phyloP scores from a whole-genome alignment of 345 rosid species.

The Diplotaxis tenuifolia region DNA sequence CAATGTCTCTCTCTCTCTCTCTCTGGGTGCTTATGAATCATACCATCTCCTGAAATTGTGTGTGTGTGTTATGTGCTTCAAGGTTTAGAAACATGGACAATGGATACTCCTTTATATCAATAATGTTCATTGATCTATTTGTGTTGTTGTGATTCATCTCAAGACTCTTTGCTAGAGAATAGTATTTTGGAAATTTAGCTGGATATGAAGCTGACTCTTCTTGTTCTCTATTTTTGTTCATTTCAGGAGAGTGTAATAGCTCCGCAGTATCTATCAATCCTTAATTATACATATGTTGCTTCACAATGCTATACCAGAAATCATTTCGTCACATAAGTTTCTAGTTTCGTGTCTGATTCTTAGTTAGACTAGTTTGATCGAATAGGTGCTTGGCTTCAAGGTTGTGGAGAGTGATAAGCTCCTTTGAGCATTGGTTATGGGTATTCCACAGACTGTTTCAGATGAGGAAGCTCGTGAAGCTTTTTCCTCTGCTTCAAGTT shows the following conservation, averaged over 20 bases:
- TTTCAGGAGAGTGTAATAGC: conserved; percentile 40
- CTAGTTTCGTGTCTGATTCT: conserved; percentile 45
- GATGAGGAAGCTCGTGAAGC: conserved; percentile 40
- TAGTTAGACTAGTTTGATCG: conserved; percentile 16
- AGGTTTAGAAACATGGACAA: not conserved
- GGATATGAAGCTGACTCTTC: not conserved
- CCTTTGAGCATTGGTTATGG: conserved; percentile 46
- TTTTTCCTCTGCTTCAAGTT: conserved; percentile 42
- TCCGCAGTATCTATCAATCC: conserved; percentile 42
- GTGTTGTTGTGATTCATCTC: not conserved
- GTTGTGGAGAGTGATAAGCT: not conserved
- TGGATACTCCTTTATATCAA: not conserved
- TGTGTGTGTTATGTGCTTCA: not conserved
- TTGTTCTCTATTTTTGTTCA: conserved; percentile 12
- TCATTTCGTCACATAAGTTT: conserved; percentile 38
- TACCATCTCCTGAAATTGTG: too few species aligned
- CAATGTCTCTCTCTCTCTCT: not conserved
- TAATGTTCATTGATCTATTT: not conserved
- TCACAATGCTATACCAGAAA: conserved; percentile 30
- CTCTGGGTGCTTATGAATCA: too few species aligned
- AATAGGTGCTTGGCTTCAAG: not conserved
- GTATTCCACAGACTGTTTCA: conserved; percentile 70
- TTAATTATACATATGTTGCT: conserved; percentile 45
- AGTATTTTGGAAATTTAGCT: not conserved
- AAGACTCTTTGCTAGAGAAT: not conserved